Evolutionary conservation across 1,284 basidiomycete genomes (phyloP), one percentile per base, ranked within the genome.

Genomic region (Schizophyllum commune): DNA sequence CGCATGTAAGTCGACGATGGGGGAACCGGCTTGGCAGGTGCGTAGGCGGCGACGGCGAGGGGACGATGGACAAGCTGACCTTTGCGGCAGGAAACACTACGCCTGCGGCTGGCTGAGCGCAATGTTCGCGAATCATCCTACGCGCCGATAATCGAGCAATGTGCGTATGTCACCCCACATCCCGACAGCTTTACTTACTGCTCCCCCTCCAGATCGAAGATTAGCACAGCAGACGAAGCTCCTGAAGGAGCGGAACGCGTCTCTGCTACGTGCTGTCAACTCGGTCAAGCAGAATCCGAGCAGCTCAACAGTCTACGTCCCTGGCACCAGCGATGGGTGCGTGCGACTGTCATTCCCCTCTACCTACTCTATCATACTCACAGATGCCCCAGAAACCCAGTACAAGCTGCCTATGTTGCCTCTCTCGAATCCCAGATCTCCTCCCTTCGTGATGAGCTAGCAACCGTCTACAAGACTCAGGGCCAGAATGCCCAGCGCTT

Each of bases 371-470:
- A 65, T 70, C 61, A 60, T 56, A 54, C 65, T 63, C 53, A 65
- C 55, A 55, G 53, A 57, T 55, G 22, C 61, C 27, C 61, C 65
- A 90, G 86, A 65, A 93, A 93, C 70, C 88, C 94, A 20, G 88
- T 96, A 27, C 87, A 88, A 54, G 83, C 85, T 20, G 93, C 93
- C 22, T 94, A 97, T 72, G 88, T 96, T 68, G 78, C 88, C 1
- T 96, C 96, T 15, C 85, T 98, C 58, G 95, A 98, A 73, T 88
- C 89, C 2, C 95, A 98, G 72, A 92, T 98, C 71, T 91, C 92
- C 2, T 86, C 91, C 5, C 79, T 96, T 56, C 86, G 94, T 27
- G 90, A 93, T 68, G 96, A 98, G 72, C 80, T 98, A 53, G 91
- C 94, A 2, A 91, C 89, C 5, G 86, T 97, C 1, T 99, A 99